Base-by-base conservation (phyloP, 805 yeast genomes). In the Isabelozyma gotoi region DNA sequence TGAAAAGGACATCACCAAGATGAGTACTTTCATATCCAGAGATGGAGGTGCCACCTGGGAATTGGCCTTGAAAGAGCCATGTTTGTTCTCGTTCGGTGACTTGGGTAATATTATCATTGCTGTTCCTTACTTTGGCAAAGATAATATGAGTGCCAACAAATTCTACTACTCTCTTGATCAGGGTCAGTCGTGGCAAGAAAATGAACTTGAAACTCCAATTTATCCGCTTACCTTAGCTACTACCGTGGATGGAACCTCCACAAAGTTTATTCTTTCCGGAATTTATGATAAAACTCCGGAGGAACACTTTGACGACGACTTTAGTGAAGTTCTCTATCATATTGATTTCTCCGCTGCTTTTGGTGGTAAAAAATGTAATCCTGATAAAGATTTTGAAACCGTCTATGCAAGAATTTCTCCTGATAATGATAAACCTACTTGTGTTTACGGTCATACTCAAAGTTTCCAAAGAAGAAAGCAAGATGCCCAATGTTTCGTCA, bases 11-110 rank as follows among this genome's bases (percentile, higher is more conserved):
- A 14, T 48, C 10, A 38, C 44, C 3, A 39, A 50, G n/a, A 38
- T 60, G 49, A 53, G 52, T 31, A 80, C 94, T 1, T 89, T 71
- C 57, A 57, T 87, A 6, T 85, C 96, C 0, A 67, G 84, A 44
- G 89, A 88, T 65, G 90, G 88, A 19, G 96, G 96, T 19, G 55
- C 71, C n/a, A 67, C 84, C 0, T 88, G 96, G 96, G 62, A 64
- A 19, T 58, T 68, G 43, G 77, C 81, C 1, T 52, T 80, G 11
- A 78, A 79, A 19, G 75, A 71, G 35, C 78, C 87, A 2, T 70
- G 78, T 32, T 47, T 71, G 3, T 80, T 77, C 48, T 73, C 81
- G 1, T 82, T 81, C 65, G 96, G 92, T 38, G 95, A 88, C 61
- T 79, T 77, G 45, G 96, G 96, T 27, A 85, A 88, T 54, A 61